These are phyloP conservation scores for Talaromyces trachyspermus DNA, from an alignment of 495 filamentous ascomycete species.

Conservation along the genomic window DNA sequence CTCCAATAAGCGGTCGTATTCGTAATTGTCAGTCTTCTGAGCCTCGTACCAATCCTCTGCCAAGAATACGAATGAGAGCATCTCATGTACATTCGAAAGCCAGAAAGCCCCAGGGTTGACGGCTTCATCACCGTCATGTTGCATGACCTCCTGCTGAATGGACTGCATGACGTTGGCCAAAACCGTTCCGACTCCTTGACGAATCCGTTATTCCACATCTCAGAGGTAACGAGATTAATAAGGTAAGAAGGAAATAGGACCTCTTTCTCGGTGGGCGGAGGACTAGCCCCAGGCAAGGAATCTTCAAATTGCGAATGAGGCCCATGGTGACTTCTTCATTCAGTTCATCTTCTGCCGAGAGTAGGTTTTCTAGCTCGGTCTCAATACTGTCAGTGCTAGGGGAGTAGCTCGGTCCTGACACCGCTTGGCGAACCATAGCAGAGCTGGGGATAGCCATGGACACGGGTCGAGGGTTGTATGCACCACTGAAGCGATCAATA, in stretches of 20 bases:
- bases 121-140: conserved; percentile 93
- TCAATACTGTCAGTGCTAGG: conserved; percentile 84
- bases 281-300: conserved; percentile 72
- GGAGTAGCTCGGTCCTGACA: conserved; percentile 62
- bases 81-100: conserved; percentile 99
- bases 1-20: conserved; percentile 94
- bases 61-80: conserved; percentile 99
- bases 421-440: conserved; percentile 53
- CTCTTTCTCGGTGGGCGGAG: conserved; percentile 92
- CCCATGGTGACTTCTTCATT: conserved; percentile 96
- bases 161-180: conserved; percentile 99
- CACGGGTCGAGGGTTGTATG: conserved; percentile 89
- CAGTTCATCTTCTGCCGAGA: conserved; percentile 89
- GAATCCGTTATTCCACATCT: conserved; percentile 99
- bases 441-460: conserved; percentile 80
- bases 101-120: conserved; percentile 98
- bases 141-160: conserved; percentile 98
- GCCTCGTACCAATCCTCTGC: conserved; percentile 99
- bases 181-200: conserved; percentile 99
- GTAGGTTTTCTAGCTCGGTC: conserved; percentile 82
- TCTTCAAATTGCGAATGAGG: conserved; percentile 91
- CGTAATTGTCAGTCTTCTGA: conserved; percentile 98
- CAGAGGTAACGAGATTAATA: conserved; percentile 97
- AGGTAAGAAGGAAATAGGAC: conserved; percentile 97
- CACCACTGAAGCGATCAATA: conserved; percentile 76